These are phyloP conservation scores for Russula brevipes DNA, from an alignment of 768 basidiomycete genomes.

Conservation along the genomic window DNA sequence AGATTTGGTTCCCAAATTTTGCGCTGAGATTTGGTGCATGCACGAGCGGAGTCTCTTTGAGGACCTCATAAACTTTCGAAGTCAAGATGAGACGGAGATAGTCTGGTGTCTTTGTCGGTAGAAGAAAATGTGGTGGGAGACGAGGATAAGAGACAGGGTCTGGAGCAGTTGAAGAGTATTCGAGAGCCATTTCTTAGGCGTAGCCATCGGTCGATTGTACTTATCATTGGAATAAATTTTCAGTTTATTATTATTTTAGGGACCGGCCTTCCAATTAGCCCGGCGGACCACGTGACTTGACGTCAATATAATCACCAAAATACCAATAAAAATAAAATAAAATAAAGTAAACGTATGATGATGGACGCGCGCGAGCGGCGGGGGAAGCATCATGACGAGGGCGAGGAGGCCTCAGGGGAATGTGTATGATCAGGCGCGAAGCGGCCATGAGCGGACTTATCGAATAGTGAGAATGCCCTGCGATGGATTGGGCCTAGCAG, in stretches of 20 bases:
- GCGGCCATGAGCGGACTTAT: not conserved
- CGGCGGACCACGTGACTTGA: constrained; percentile 14
- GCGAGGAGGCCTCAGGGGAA: not conserved
- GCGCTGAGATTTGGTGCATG: constrained; percentile 80
- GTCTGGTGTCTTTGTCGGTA: constrained; percentile 68
- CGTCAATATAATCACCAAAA: constrained; percentile 8
- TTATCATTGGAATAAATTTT: not conserved
- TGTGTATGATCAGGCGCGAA: not conserved
- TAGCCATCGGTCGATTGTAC: not conserved
- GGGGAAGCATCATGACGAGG: not conserved
- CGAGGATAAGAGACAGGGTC: constrained; percentile 62
- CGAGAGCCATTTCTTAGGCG: constrained; percentile 44
- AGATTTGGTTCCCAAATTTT: constrained; percentile 87
- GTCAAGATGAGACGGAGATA: constrained; percentile 85
- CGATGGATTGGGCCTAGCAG: not conserved
- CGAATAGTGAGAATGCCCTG: not conserved
- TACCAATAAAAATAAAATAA: not conserved
- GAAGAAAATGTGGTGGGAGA: constrained; percentile 58
- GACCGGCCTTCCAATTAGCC: not conserved
- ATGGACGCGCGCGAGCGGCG: not conserved
- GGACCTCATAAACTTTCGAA: constrained; percentile 85
- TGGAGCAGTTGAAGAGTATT: constrained; percentile 66
- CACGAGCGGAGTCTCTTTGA: constrained; percentile 87
- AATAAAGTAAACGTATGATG: too few relatives aligned
- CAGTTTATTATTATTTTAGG: too few relatives aligned